A percentile compares a stretch with the other conserved stretches of the same genome.
Conservation (phyloP, 805 yeast genomes). For the Candida loeiensis region DNA sequence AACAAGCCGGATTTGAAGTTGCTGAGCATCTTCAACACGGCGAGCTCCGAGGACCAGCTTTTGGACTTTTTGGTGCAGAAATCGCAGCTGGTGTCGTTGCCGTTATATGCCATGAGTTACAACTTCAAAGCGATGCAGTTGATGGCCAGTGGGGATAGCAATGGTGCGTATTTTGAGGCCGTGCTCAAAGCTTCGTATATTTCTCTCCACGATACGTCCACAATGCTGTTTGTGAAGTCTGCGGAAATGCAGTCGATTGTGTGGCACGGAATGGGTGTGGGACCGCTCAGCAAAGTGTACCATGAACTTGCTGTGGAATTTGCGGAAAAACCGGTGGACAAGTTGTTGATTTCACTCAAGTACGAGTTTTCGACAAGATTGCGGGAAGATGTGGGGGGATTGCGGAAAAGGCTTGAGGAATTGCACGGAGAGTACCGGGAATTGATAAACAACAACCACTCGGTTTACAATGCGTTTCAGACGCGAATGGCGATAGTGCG, state of each 20-base stretch:
- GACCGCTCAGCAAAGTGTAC: conserved; percentile 45
- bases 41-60: conserved; percentile 60
- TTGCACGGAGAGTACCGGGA: neutral
- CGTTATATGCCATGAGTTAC: conserved; percentile 57
- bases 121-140: conserved; percentile 59
- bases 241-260: conserved; percentile 44
- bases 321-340: conserved; percentile 36
- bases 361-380: conserved; percentile 23
- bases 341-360: conserved; percentile 37
- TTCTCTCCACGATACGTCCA: conserved; percentile 44
- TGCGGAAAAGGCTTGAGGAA: neutral
- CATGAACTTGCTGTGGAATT: conserved; percentile 44
- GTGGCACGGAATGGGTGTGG: conserved; percentile 53
- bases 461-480: conserved; percentile 42
- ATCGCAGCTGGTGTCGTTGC: conserved; percentile 47
- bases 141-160: conserved; percentile 49
- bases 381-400: neutral
- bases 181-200: conserved; percentile 54
- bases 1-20: conserved; percentile 58
- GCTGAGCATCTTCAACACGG: conserved; percentile 41
- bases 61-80: conserved; percentile 57
- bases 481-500: conserved; percentile 38
- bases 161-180: conserved; percentile 50
- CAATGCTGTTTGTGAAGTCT: conserved; percentile 41
- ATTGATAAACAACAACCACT: conserved; percentile 17